phyloP scores from a whole-genome alignment of 2,329 filamentous ascomycete genomes.

The Shiraia bambusicola region DNA sequence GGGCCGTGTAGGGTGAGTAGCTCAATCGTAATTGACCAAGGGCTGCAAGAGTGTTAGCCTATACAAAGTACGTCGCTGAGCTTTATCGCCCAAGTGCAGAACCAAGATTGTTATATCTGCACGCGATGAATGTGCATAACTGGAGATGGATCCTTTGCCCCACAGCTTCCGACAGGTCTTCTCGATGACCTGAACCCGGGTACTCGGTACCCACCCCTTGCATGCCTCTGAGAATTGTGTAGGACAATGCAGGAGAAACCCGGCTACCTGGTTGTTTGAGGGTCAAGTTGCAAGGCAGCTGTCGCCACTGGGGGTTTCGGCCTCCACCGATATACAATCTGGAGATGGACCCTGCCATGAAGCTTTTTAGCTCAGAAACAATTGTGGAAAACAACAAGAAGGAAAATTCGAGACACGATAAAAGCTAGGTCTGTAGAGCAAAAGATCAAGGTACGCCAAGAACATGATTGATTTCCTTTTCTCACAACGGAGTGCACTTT shows the following conservation, averaged over 20 bases:
- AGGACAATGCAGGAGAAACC: conserved; percentile 27
- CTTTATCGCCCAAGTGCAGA: neutral
- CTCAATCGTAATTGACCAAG: conserved; percentile 5
- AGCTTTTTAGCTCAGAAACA: too few relatives aligned
- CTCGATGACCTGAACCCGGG: conserved; percentile 27
- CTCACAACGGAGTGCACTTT: too few relatives aligned
- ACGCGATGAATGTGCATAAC: conserved; percentile 30
- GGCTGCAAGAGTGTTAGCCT: conserved; percentile 10
- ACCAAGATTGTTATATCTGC: conserved; percentile 25
- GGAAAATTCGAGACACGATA: too few relatives aligned
- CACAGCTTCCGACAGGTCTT: conserved; percentile 31
- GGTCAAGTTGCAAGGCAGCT: conserved; percentile 24
- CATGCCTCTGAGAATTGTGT: conserved; percentile 23
- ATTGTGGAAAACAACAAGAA: too few relatives aligned
- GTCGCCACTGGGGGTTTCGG: conserved; percentile 24
- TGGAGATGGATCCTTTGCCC: conserved; percentile 29
- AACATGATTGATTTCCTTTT: too few relatives aligned
- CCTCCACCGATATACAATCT: conserved; percentile 28
- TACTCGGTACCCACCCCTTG: conserved; percentile 33
- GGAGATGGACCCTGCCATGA: too few relatives aligned
- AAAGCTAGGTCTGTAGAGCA: too few relatives aligned
- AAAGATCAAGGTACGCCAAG: too few relatives aligned
- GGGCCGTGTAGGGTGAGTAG: conserved; percentile 8
- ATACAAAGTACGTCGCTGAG: conserved; percentile 13
- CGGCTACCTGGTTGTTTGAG: conserved; percentile 33